Base-by-base conservation (phyloP, 1,139 yeast species). In the Yamadazyma jaroonii region DNA sequence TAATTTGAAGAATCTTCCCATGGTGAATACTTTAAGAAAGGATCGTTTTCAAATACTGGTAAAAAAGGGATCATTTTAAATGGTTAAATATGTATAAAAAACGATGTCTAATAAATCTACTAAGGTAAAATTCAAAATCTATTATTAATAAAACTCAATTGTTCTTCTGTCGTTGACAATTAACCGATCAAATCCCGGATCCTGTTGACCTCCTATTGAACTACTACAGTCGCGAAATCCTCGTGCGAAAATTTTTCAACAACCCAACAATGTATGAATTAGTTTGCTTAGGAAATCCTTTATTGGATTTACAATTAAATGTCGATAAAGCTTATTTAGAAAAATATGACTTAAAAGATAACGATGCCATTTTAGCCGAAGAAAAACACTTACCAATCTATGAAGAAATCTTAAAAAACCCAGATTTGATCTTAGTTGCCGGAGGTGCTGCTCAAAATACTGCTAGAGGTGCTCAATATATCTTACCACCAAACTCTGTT, bases 391-490 rank as follows among this genome's bases (percentile, higher is more conserved):
- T 82, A 78, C 87, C 90, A 40, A 86, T 92, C 61, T 92, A 73
- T 62, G 83, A 77, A 42, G 97, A 90, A 65, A 76, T 85, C 50
- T 68, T 87, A 47, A 63, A 72, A 37, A 69, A 71, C 60, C 71
- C 77, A 31, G 79, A 74, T 45, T 81, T 86, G 50, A 78, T 80
- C 57, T 68, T 81, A 47, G 79, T 92, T 52, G 98, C 99, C 45
- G 99, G 99, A 52, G 99, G 99, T 62, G 98, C 99, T 53, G 98
- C 97, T 44, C 99, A 92, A 72, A 92, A 92, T 72, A 83, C 98
- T 47, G 97, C 98, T 43, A 82, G 99, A 71, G 99, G 96, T 58
- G 97, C 97, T 37, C 97, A 92, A 60, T 90, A 88, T 69, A 68
- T 88, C 47, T 74, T 94, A 41, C 96, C 97, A 43, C 67, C 73